Conservation (phyloP, 768 basidiomycete species). For the Boletales sp. region DNA sequence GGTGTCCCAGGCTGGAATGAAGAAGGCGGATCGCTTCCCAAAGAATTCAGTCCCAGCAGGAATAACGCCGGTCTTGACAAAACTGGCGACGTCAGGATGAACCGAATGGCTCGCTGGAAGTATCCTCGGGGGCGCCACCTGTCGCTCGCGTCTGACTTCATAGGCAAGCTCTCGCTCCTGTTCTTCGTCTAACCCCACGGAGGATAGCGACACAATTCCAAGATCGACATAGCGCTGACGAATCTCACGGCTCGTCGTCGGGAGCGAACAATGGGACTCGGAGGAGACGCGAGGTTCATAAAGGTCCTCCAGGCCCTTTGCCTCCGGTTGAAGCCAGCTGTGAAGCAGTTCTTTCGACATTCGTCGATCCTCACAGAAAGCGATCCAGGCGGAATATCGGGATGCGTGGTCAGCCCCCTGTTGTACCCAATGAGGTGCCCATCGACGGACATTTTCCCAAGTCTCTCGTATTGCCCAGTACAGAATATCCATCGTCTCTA, state of each 20-base stretch:
- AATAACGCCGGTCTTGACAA: constrained; percentile 27
- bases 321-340: constrained; percentile 40
- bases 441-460: constrained; percentile 35
- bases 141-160: not conserved
- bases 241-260: not conserved
- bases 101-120: constrained; percentile 16
- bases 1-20: constrained; percentile 15
- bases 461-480: constrained; percentile 45
- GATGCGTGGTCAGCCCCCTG: constrained; percentile 37
- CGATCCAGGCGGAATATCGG: constrained; percentile 22
- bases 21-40: constrained; percentile 8
- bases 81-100: not conserved
- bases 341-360: not conserved
- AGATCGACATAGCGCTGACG: not conserved
- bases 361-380: constrained; percentile 8
- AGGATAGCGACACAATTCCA: not conserved
- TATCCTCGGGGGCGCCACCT: constrained; percentile 21
- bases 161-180: not conserved
- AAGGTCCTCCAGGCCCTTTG: constrained; percentile 34
- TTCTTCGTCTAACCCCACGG: not conserved
- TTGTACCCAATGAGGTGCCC: constrained; percentile 39
- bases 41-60: not conserved
- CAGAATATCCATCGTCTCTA: constrained; percentile 36
- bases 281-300: constrained; percentile 18
- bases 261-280: constrained; percentile 21